These are phyloP conservation scores for Penstemon barbatus DNA, from an alignment of 257 asterid species.

Conservation along the genomic window DNA sequence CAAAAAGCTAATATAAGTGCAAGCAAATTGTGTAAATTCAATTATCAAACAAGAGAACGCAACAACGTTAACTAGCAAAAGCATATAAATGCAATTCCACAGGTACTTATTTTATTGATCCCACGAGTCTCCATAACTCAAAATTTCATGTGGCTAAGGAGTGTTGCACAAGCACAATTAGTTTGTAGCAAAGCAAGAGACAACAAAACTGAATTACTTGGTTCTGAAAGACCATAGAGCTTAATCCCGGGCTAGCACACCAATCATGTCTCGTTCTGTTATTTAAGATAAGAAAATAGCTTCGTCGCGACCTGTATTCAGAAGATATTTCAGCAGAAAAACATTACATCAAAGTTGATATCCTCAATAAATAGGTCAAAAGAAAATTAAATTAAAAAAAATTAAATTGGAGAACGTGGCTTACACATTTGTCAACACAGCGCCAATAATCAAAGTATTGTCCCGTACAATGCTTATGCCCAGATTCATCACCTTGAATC, in stretches of 20 bases:
- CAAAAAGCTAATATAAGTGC: neutral
- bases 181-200: slow-evolving; percentile 19
- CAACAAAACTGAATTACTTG: slow-evolving; percentile 18
- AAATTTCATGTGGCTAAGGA: slow-evolving; percentile 22
- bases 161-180: slow-evolving; percentile 15
- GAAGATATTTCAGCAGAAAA: slow-evolving; percentile 14
- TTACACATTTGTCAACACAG: slow-evolving; percentile 67
- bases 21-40: neutral
- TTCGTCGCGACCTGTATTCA: slow-evolving; percentile 45
- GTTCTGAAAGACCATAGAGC: slow-evolving; percentile 22
- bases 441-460: slow-evolving; percentile 87
- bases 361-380: neutral
- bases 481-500: slow-evolving; percentile 73
- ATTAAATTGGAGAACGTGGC: neutral
- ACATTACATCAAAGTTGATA: neutral
- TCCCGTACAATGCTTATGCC: slow-evolving; percentile 82
- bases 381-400: neutral
- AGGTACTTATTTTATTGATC: slow-evolving; percentile 30
- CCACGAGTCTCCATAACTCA: slow-evolving; percentile 23
- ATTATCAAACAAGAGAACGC: neutral
- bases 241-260: slow-evolving; percentile 17
- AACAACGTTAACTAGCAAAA: slow-evolving; percentile 16
- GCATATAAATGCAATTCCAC: slow-evolving; percentile 14
- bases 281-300: slow-evolving; percentile 48
- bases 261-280: slow-evolving; percentile 27